Evolutionary conservation across 2,329 filamentous ascomycete genomes (phyloP).

Genomic region (Akanthomyces uredinophilus): DNA sequence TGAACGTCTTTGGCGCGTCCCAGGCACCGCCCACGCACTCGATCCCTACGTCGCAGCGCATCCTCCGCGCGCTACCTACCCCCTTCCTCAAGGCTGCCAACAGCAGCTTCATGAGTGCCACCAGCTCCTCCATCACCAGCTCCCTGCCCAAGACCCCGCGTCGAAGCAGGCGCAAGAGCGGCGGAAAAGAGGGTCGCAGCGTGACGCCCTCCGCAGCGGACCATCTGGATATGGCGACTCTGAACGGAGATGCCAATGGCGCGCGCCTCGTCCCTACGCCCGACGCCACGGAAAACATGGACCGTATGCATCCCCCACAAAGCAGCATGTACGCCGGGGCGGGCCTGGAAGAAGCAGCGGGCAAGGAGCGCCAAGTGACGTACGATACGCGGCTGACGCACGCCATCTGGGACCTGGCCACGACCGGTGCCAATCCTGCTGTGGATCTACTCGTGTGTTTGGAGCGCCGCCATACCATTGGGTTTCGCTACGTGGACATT

Average conservation of each 20-base stretch:
- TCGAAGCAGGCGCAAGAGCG: conserved; percentile 55
- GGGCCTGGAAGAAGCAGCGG: conserved; percentile 57
- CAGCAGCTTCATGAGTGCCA: conserved; percentile 89
- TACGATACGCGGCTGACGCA: conserved; percentile 87
- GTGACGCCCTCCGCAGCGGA: conserved; percentile 45
- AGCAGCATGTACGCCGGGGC: conserved; percentile 24
- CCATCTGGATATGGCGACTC: conserved; percentile 29
- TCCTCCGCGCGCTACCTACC: conserved; percentile 83
- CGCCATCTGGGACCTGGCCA: conserved; percentile 90
- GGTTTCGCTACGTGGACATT: conserved; percentile 96
- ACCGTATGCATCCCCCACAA: conserved; percentile 35
- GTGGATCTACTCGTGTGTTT: conserved; percentile 90
- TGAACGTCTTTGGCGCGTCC: conserved; percentile 70
- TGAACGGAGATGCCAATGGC: conserved; percentile 20
- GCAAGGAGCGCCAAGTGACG: conserved; percentile 65
- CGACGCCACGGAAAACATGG: conserved; percentile 43
- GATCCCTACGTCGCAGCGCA: conserved; percentile 85
- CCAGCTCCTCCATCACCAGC: conserved; percentile 77
- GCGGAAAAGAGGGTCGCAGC: conserved; percentile 35
- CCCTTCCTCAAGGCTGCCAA: conserved; percentile 92
- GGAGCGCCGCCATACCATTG: conserved; percentile 84
- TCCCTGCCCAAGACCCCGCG: conserved; percentile 64
- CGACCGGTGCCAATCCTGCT: conserved; percentile 85
- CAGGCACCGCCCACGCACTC: conserved; percentile 77
- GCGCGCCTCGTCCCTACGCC: conserved; percentile 21